Evolutionary conservation across 306 rosid genomes (phyloP), one percentile per base, ranked within the genome.

Genomic region (Lathyrus oleraceus): DNA sequence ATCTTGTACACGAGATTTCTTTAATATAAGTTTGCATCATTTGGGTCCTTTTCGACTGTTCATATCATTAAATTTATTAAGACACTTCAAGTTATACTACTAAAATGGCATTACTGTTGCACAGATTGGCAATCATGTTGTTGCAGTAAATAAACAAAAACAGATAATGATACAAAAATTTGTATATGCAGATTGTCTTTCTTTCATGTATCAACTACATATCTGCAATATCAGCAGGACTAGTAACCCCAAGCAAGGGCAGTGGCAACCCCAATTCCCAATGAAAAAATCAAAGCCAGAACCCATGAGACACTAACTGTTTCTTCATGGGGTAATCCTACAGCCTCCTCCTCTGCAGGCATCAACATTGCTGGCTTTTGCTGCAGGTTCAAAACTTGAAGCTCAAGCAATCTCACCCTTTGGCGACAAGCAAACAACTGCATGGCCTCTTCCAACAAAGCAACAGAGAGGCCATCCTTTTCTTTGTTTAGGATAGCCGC

Each of bases 331-430:
- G 38, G 60, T 14, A 39, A 67, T 47, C 39, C 70, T 43, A 2
- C 61, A 36, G 6, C 44, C 8, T 17, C 61, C n/a, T n/a, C n/a
- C 67, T 73, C 51, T 5, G 79, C 20, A 56, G 25, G 25, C 28
- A 23, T 15, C 23, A 38, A 61, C 38, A 21, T 53, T 5, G 15
- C 35, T 38, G 47, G 59, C 43, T 44, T 72, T 56, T 39, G 76
- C 59, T 73, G 79, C 82, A 83, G 71, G 44, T 82, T 79, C 6
- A 81, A 82, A 77, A 86, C 85, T 78, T 89, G 82, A 67, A 87
- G 74, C 76, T 91, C 88, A 79, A 95, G 88, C 89, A 89, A 81
- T 35, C 87, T 89, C 72, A 89, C 75, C 76, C 62, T 83, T 66
- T 87, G 96, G 15, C 88, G 84, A 78, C 73, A 86, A 1, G 76